These are phyloP conservation scores for Cordyceps fumosorosea DNA, from an alignment of 2,329 filamentous ascomycete genomes.

Conservation along the genomic window DNA sequence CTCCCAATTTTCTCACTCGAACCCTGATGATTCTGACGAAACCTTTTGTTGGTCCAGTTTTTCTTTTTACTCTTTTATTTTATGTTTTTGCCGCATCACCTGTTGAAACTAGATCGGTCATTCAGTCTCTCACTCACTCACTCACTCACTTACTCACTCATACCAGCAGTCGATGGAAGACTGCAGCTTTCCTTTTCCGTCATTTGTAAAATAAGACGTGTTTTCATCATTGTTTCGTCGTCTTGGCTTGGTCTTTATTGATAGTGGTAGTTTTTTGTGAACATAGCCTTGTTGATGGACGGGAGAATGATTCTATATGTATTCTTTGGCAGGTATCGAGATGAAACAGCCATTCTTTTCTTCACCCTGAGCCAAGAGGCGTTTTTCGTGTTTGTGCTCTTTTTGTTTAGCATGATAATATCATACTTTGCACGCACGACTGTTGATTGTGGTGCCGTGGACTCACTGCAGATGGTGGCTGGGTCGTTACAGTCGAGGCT, in stretches of 20 bases:
- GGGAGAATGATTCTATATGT: neutral
- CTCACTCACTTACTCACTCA: conserved; percentile 1
- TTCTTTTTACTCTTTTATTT: conserved; percentile 2
- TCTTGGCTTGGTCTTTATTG: neutral
- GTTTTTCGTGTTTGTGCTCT: neutral
- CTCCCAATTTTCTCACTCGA: neutral
- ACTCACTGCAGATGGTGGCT: too few relatives aligned
- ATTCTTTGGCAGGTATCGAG: neutral
- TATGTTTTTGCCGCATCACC: neutral
- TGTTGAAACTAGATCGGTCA: neutral
- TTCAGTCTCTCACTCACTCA: conserved; percentile 3
- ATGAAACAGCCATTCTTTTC: neutral
- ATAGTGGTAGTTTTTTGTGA: neutral
- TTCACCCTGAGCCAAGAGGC: neutral
- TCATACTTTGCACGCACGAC: neutral
- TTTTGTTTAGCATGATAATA: conserved; percentile 12
- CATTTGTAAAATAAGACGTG: neutral
- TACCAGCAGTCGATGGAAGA: neutral
- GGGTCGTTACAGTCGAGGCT: too few relatives aligned
- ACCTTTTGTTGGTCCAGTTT: conserved; percentile 8
- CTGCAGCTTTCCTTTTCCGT: conserved; percentile 5
- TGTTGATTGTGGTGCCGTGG: neutral
- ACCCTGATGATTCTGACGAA: conserved; percentile 13
- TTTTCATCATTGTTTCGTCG: neutral
- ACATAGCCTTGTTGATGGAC: neutral